Conservation (phyloP, 257 asterid species). For the Verbascum thapsus region DNA sequence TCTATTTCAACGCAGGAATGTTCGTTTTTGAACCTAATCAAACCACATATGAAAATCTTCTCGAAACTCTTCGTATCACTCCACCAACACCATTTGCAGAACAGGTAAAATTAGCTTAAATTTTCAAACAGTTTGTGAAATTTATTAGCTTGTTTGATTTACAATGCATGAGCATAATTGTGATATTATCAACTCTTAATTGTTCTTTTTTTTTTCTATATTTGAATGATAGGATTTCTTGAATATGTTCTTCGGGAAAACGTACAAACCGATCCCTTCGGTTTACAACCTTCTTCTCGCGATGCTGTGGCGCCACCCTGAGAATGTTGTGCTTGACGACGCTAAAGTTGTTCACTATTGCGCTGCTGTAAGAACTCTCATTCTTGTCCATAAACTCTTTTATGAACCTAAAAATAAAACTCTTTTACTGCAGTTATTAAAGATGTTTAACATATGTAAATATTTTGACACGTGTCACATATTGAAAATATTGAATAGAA, state of each 20-base stretch:
- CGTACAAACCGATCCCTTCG: slow-evolving; percentile 55
- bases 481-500: too few species aligned
- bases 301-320: slow-evolving; percentile 67
- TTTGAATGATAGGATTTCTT: slow-evolving; percentile 52
- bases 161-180: too few species aligned
- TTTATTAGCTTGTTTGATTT: slow-evolving; percentile 2
- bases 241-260: slow-evolving; percentile 56
- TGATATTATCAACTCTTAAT: too few species aligned
- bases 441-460: too few species aligned
- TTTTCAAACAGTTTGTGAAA: not conserved
- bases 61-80: slow-evolving; percentile 44
- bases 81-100: slow-evolving; percentile 66
- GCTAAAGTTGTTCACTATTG: slow-evolving; percentile 67
- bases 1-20: slow-evolving; percentile 68
- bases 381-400: not conserved
- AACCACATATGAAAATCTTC: slow-evolving; percentile 43
- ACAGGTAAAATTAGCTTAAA: slow-evolving; percentile 37
- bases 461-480: too few species aligned
- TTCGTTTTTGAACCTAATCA: slow-evolving; percentile 58
- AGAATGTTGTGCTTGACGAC: slow-evolving; percentile 51
- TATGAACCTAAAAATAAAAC: not conserved
- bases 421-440: too few species aligned
- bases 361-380: slow-evolving; percentile 43
- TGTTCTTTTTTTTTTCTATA: slow-evolving; percentile 4
- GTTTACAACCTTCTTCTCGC: slow-evolving; percentile 59